Percentiles rank a stretch among this genome's conserved stretches.
phyloP scores from a whole-genome alignment of 176 grass and related monocot genomes.

The Chloris gayana region DNA sequence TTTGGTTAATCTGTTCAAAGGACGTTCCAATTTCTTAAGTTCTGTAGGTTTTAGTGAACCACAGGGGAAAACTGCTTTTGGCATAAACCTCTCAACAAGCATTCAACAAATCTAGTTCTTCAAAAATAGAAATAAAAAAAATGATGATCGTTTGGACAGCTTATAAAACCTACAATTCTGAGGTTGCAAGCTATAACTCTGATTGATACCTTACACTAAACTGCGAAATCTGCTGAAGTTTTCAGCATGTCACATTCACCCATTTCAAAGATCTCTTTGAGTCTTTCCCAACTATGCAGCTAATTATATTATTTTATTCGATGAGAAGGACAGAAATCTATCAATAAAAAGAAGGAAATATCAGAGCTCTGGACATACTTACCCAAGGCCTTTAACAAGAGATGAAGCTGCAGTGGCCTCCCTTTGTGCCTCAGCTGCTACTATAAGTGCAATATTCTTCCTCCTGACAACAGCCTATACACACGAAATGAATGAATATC shows the following conservation, averaged over 20 bases:
- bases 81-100: not conserved
- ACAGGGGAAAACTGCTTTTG: not conserved
- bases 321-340: constrained; percentile 1
- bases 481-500: constrained; percentile 43
- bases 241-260: not conserved
- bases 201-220: not conserved
- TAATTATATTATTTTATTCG: not conserved
- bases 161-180: not conserved
- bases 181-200: not conserved
- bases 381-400: constrained; percentile 93
- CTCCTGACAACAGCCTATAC: constrained; percentile 78
- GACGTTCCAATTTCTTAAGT: not conserved
- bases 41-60: not conserved
- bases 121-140: not conserved
- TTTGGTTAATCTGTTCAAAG: not conserved
- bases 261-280: not conserved
- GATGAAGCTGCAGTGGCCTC: constrained; percentile 84
- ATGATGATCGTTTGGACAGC: not conserved
- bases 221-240: not conserved
- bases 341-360: constrained; percentile 3
- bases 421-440: constrained; percentile 90
- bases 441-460: constrained; percentile 88
- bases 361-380: constrained; percentile 38
- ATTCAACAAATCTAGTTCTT: not conserved
- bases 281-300: constrained; percentile 3